phyloP scores from a whole-genome alignment of 2,329 filamentous ascomycete genomes.

The Periconia macrospinosa region DNA sequence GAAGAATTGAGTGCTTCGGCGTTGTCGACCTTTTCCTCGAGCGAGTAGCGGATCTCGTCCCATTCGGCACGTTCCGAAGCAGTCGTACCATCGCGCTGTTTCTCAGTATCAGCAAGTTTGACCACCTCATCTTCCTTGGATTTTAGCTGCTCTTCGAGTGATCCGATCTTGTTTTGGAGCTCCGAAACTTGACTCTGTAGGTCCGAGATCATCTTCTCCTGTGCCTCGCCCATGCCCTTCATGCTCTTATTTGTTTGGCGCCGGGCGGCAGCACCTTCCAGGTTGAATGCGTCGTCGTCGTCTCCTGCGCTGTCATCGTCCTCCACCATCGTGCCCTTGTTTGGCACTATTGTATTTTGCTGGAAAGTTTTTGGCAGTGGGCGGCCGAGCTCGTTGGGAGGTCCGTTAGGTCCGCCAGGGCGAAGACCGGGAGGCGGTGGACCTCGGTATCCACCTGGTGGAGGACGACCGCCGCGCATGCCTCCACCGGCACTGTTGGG shows the following conservation, averaged over 20 bases:
- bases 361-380: slow-evolving; percentile 89
- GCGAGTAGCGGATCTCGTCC: slow-evolving; percentile 63
- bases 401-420: slow-evolving; percentile 31
- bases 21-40: slow-evolving; percentile 75
- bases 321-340: slow-evolving; percentile 97
- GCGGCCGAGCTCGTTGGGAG: slow-evolving; percentile 65
- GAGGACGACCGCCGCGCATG: slow-evolving; percentile 45
- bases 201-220: slow-evolving; percentile 63
- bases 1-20: slow-evolving; percentile 78
- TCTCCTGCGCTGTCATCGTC: slow-evolving; percentile 62
- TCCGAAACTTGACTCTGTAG: slow-evolving; percentile 77
- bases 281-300: slow-evolving; percentile 62
- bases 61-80: slow-evolving; percentile 71
- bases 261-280: slow-evolving; percentile 51
- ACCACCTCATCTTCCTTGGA: slow-evolving; percentile 72
- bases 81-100: slow-evolving; percentile 52
- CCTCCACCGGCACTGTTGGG: slow-evolving; percentile 59
- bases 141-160: slow-evolving; percentile 69
- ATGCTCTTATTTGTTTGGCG: slow-evolving; percentile 50
- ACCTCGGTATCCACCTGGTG: slow-evolving; percentile 34
- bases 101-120: slow-evolving; percentile 61
- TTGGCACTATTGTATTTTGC: slow-evolving; percentile 94
- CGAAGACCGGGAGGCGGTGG: slow-evolving; percentile 33
- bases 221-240: slow-evolving; percentile 36
- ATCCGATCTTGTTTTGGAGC: slow-evolving; percentile 72